Conservation (phyloP, 176 grass and related monocot genomes). For the Musa schizocarpa region DNA sequence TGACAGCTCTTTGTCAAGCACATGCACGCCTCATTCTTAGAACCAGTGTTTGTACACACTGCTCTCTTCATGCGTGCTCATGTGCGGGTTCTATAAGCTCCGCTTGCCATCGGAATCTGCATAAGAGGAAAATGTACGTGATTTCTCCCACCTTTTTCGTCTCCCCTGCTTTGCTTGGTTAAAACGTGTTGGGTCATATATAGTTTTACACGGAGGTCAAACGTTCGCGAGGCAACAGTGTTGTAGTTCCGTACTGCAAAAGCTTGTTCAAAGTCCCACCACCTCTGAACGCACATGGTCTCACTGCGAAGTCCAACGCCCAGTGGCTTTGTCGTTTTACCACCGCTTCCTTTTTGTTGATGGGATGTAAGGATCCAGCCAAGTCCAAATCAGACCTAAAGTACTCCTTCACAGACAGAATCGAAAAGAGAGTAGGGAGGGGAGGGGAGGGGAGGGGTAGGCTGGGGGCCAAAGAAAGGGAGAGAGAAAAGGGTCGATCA, state of each 20-base stretch:
- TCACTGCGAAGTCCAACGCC: not conserved
- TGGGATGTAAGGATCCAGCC: not conserved
- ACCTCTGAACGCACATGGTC: not conserved
- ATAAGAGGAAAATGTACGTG: no score
- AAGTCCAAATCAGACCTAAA: no score
- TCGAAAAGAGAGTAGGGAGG: not conserved
- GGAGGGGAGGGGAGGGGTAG: not conserved
- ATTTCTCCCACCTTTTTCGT: no score
- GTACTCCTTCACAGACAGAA: not conserved
- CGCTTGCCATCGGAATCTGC: no score
- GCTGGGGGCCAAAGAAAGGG: not conserved
- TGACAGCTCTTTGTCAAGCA: no score
- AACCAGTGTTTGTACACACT: no score
- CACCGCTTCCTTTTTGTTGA: not conserved
- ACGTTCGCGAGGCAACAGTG: not conserved
- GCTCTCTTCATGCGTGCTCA: no score
- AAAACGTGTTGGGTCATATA: no score
- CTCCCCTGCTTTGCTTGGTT: no score
- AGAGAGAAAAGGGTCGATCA: no score
- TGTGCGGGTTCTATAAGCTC: no score
- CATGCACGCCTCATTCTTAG: no score
- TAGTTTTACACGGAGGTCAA: not conserved
- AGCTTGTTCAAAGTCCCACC: slow-evolving; percentile 5
- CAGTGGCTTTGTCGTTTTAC: not conserved
- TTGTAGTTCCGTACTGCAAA: not conserved